phyloP scores from a whole-genome alignment of 2,329 filamentous ascomycete species.

The Beauveria bassiana region DNA sequence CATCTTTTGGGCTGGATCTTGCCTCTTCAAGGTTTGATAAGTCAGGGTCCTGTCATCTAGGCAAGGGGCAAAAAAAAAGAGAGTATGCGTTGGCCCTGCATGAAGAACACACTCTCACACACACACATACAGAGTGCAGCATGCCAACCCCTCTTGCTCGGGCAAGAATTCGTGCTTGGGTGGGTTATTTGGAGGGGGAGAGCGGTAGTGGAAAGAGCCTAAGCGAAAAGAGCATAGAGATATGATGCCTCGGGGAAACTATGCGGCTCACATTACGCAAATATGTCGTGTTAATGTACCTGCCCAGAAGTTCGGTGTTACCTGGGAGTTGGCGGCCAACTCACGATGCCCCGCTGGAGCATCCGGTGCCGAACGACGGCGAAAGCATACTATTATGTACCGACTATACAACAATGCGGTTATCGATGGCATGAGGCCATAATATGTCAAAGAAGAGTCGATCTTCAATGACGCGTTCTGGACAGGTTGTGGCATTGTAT shows the following conservation, averaged over 20 bases:
- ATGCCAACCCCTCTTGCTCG: not conserved
- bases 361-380: no score
- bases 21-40: not conserved
- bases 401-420: not conserved
- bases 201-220: not conserved
- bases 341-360: not conserved
- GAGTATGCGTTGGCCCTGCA: conserved; percentile 2
- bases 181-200: not conserved
- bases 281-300: not conserved
- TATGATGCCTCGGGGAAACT: not conserved
- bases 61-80: not conserved
- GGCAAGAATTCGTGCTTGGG: not conserved
- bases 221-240: conserved; percentile 1
- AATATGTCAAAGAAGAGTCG: no score
- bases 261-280: not conserved
- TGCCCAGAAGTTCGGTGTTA: not conserved
- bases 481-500: not conserved
- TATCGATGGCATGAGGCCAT: not conserved
- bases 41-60: not conserved
- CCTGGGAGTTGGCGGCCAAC: not conserved
- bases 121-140: not conserved
- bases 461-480: not conserved
- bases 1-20: not conserved
- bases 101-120: not conserved
- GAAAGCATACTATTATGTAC: not conserved